Percentiles rank a stretch among this genome's conserved stretches.
Conservation (phyloP, 768 basidiomycete species). For the Boletus sp. region DNA sequence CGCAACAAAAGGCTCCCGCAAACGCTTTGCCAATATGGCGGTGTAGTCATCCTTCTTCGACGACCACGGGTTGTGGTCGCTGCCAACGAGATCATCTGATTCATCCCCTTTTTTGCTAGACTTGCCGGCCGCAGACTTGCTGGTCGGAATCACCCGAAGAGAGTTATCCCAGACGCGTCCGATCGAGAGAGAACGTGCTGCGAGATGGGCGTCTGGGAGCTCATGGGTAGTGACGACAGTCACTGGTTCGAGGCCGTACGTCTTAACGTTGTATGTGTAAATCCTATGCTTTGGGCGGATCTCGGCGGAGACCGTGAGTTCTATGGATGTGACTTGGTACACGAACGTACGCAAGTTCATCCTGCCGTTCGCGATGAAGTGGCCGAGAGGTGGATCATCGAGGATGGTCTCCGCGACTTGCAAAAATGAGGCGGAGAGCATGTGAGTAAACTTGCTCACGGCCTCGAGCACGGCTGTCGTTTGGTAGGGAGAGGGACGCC, state of each 20-base stretch:
- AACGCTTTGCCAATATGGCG: constrained; percentile 5
- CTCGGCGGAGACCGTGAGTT: constrained; percentile 5
- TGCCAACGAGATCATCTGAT: background rate
- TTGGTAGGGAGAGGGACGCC: constrained; percentile 7
- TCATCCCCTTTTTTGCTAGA: background rate
- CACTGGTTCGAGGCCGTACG: constrained; percentile 16
- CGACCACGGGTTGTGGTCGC: constrained; percentile 16
- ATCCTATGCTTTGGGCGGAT: constrained; percentile 9
- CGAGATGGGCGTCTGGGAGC: background rate
- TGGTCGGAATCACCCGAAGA: constrained; percentile 5
- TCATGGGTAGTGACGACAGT: constrained; percentile 13
- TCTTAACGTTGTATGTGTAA: constrained; percentile 22
- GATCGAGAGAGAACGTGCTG: constrained; percentile 14
- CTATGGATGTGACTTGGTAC: constrained; percentile 18
- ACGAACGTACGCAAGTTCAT: constrained; percentile 30
- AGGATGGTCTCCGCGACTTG: constrained; percentile 19
- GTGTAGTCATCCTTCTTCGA: constrained; percentile 12
- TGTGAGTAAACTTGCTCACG: constrained; percentile 15
- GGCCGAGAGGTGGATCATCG: constrained; percentile 26
- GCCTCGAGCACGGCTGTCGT: constrained; percentile 5
- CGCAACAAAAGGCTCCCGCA: constrained; percentile 23
- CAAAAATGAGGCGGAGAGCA: constrained; percentile 13
- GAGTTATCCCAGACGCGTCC: constrained; percentile 27
- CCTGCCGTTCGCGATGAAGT: constrained; percentile 30
- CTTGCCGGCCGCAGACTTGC: background rate